Evolutionary conservation across 202 grass and related monocot genomes (phyloP).

Genomic region (Hordeum pubiflorum): DNA sequence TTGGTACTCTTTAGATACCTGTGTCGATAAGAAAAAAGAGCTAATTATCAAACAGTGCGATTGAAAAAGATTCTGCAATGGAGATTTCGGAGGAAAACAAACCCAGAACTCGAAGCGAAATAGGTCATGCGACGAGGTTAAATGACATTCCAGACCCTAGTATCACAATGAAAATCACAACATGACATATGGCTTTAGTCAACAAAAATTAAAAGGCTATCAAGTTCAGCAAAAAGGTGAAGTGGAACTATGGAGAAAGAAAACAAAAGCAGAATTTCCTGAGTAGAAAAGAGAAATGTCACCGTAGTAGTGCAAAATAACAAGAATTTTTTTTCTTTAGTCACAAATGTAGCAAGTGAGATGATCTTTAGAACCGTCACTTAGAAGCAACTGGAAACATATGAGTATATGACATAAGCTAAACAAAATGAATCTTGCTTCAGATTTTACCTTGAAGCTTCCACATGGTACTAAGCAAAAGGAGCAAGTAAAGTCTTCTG

Average conservation of each 20-base stretch:
- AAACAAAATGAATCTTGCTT: background rate
- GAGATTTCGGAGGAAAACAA: slow-evolving; percentile 50
- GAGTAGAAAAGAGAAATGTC: background rate
- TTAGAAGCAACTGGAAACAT: slow-evolving; percentile 8
- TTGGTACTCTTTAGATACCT: slow-evolving; percentile 70
- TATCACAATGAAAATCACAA: slow-evolving; percentile 22
- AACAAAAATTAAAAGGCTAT: background rate
- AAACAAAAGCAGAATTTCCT: background rate
- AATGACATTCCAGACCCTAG: slow-evolving; percentile 72
- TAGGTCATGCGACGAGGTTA: slow-evolving; percentile 65
- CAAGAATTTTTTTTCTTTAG: background rate
- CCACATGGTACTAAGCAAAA: slow-evolving; percentile 74
- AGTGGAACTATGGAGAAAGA: background rate
- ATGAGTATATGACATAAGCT: background rate
- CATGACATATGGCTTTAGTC: slow-evolving; percentile 8
- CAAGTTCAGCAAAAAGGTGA: background rate
- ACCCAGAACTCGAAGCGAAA: slow-evolving; percentile 86
- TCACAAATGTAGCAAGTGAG: background rate
- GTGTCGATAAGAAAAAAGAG: slow-evolving; percentile 29
- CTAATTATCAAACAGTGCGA: slow-evolving; percentile 5
- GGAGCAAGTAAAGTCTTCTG: slow-evolving; percentile 70
- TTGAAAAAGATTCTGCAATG: background rate
- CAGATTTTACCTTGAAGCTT: slow-evolving; percentile 72
- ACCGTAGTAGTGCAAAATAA: background rate
- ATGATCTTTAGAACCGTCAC: background rate